phyloP scores from a whole-genome alignment of 2,329 filamentous ascomycete genomes.

The Colletotrichum abscissum region DNA sequence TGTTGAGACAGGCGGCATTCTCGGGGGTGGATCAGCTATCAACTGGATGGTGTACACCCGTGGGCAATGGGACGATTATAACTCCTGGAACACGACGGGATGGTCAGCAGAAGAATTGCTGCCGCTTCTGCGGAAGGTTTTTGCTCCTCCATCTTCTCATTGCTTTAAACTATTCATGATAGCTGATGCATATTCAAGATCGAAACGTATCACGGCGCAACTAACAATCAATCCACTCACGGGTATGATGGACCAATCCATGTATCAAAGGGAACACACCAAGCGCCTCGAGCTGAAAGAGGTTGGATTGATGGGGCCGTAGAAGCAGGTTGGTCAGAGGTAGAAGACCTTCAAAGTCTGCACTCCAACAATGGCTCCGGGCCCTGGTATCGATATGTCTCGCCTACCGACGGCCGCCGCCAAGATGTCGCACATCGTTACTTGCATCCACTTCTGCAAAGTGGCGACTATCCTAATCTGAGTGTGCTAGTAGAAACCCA shows the following conservation, averaged over 20 bases:
- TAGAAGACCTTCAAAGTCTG: slow-evolving; percentile 60
- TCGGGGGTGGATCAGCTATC: slow-evolving; percentile 48
- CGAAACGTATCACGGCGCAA: slow-evolving; percentile 60
- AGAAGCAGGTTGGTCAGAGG: slow-evolving; percentile 57
- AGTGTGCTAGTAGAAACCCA: slow-evolving; percentile 44
- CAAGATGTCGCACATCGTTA: slow-evolving; percentile 43
- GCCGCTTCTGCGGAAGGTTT: slow-evolving; percentile 46
- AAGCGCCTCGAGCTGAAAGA: slow-evolving; percentile 49
- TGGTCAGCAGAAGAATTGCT: slow-evolving; percentile 47
- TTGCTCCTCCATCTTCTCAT: not conserved
- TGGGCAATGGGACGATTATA: slow-evolving; percentile 45
- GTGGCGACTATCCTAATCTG: slow-evolving; percentile 42
- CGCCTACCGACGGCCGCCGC: slow-evolving; percentile 55
- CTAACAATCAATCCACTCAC: slow-evolving; percentile 50
- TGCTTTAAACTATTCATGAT: not conserved
- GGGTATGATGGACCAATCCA: slow-evolving; percentile 61
- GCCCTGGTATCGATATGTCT: slow-evolving; percentile 35
- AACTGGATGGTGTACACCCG: slow-evolving; percentile 47
- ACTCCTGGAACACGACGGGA: slow-evolving; percentile 47
- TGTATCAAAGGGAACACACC: slow-evolving; percentile 58
- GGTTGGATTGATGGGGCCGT: slow-evolving; percentile 58
- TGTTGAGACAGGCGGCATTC: slow-evolving; percentile 41
- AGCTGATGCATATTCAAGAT: slow-evolving; percentile 42
- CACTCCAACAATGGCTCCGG: slow-evolving; percentile 44
- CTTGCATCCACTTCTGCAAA: slow-evolving; percentile 42